phyloP scores from a whole-genome alignment of 2,329 filamentous ascomycete genomes.

The Chaetomium globosum region DNA sequence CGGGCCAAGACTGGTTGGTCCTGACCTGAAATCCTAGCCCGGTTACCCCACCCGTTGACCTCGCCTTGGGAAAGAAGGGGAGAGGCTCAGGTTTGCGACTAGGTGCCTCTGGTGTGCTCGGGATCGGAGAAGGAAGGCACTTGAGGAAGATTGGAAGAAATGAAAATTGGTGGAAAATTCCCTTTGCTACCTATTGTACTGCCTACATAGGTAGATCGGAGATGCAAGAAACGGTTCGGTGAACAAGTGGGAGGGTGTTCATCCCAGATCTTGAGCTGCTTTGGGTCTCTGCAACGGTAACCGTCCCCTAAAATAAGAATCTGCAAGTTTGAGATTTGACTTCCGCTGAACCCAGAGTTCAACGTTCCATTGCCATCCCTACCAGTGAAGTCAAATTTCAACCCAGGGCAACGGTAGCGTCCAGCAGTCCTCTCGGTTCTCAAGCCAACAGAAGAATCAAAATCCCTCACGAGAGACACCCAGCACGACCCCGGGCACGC shows the following conservation, averaged over 20 bases:
- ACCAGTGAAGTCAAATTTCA: neutral
- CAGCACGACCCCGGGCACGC: neutral
- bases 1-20: constrained; percentile 6
- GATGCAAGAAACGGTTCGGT: neutral
- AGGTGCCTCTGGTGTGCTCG: neutral
- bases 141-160: neutral
- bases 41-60: neutral
- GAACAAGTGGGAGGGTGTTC: neutral
- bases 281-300: constrained; percentile 10
- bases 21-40: neutral
- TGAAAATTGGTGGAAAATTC: neutral
- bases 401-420: neutral
- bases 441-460: constrained; percentile 2
- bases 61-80: neutral
- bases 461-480: constrained; percentile 12
- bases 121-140: neutral
- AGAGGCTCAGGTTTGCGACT: neutral
- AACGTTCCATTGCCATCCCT: neutral
- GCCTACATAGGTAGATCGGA: neutral
- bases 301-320: constrained; percentile 1
- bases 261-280: neutral
- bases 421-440: neutral
- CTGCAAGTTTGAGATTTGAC: constrained; percentile 14
- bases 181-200: neutral
- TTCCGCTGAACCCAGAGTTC: neutral